A percentile compares a stretch with the other conserved stretches of the same genome.
Conservation (phyloP, 1,284 basidiomycete genomes). For the Naganishia liquefaciens region DNA sequence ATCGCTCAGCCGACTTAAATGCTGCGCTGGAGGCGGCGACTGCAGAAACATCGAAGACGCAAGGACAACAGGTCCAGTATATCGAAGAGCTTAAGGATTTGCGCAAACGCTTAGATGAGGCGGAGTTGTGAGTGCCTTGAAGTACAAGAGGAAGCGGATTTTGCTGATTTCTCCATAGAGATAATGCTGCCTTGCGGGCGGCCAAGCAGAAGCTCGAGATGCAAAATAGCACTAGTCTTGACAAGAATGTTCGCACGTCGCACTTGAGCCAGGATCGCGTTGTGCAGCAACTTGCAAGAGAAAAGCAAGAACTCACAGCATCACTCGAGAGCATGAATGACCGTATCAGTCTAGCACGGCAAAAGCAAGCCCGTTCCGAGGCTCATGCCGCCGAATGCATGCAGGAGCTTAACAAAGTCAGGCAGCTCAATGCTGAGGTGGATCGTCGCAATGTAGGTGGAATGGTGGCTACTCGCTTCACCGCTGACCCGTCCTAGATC, state of each 20-base stretch:
- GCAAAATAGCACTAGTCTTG: constrained; percentile 74
- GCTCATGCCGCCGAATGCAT: constrained; percentile 71
- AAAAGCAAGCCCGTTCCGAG: constrained; percentile 78
- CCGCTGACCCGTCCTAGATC: constrained; percentile 57
- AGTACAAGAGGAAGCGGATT: neutral
- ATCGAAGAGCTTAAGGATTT: constrained; percentile 83
- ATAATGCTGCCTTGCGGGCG: constrained; percentile 73
- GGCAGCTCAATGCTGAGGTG: constrained; percentile 73
- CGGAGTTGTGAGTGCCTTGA: constrained; percentile 59
- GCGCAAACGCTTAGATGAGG: constrained; percentile 74
- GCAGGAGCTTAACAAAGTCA: constrained; percentile 68
- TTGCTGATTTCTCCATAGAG: constrained; percentile 42
- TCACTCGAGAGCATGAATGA: constrained; percentile 75
- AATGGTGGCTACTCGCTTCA: neutral
- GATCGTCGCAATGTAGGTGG: constrained; percentile 70
- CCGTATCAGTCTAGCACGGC: constrained; percentile 67
- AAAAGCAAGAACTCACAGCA: constrained; percentile 77
- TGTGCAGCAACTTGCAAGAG: constrained; percentile 69
- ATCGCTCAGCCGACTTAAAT: constrained; percentile 60
- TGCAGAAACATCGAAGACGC: constrained; percentile 72
- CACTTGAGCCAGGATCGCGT: constrained; percentile 68
- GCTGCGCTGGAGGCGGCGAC: constrained; percentile 75
- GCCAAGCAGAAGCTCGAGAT: constrained; percentile 76
- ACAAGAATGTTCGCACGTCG: constrained; percentile 68
- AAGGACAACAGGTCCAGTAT: constrained; percentile 75